Evolutionary conservation across 73 alveolate species (phyloP).

Genomic region (Breviolum minutum): DNA sequence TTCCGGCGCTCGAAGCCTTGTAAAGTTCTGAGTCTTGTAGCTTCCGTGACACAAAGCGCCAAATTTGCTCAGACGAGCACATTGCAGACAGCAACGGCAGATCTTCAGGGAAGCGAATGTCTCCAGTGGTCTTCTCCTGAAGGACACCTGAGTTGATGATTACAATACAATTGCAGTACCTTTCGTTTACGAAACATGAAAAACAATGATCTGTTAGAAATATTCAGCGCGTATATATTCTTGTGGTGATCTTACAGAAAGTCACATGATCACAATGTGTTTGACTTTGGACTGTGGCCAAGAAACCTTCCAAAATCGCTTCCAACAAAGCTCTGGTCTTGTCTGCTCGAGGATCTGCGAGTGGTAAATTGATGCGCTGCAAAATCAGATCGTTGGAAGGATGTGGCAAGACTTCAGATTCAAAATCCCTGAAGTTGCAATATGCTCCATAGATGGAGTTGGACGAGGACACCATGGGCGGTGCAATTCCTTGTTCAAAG

Average conservation of each 20-base stretch:
- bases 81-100: slow-evolving; percentile 49
- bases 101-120: slow-evolving; percentile 65
- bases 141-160: background rate
- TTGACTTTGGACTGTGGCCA: background rate
- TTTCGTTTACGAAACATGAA: background rate
- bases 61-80: slow-evolving; percentile 66
- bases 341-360: slow-evolving; percentile 64
- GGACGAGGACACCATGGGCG: slow-evolving; percentile 51
- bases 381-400: slow-evolving; percentile 46
- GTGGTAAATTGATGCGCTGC: slow-evolving; percentile 73
- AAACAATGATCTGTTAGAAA: background rate
- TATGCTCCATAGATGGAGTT: slow-evolving; percentile 62
- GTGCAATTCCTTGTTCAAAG: slow-evolving; percentile 44
- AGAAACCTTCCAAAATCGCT: slow-evolving; percentile 52
- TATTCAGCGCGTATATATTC: too few species aligned
- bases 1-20: background rate
- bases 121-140: slow-evolving; percentile 44
- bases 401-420: slow-evolving; percentile 56
- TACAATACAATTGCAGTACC: background rate
- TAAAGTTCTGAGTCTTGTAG: slow-evolving; percentile 27
- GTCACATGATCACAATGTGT: background rate
- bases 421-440: slow-evolving; percentile 79
- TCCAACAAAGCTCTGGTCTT: slow-evolving; percentile 65
- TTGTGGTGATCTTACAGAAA: background rate
- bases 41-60: slow-evolving; percentile 79